Evolutionary conservation across 75 land plant genomes (phyloP).

Genomic region (Selaginella moellendorffii): DNA sequence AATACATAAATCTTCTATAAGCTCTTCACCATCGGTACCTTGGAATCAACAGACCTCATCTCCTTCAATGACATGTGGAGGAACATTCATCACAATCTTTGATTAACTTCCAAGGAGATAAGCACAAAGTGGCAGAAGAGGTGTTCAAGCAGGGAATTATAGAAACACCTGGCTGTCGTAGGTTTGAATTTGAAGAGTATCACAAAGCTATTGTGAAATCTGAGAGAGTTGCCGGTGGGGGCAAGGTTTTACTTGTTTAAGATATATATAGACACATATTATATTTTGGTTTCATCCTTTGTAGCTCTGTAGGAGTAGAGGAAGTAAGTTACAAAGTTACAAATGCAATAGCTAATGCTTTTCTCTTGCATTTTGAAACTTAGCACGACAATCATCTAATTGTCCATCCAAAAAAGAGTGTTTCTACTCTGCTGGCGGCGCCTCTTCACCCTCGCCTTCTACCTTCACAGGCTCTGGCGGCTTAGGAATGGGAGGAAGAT

Average conservation of each 20-base stretch:
- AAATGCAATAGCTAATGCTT: too few species aligned
- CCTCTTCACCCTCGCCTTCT: conserved; percentile 13
- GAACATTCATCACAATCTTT: background rate
- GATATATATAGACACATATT: too few species aligned
- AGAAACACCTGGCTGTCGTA: conserved; percentile 12
- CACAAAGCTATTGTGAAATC: conserved; percentile 15
- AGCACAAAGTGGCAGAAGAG: conserved; percentile 8
- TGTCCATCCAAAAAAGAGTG: too few species aligned
- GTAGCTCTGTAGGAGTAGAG: too few species aligned
- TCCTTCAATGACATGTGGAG: conserved; percentile 3
- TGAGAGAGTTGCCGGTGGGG: conserved; percentile 18
- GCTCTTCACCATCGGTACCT: background rate
- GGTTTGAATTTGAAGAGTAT: conserved; percentile 21
- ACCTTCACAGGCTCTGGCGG: conserved; percentile 9
- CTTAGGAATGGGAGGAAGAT: conserved; percentile 25
- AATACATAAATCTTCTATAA: conserved; percentile 9
- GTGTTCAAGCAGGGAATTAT: conserved; percentile 10
- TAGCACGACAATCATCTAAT: too few species aligned
- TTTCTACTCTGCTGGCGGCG: too few species aligned
- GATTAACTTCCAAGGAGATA: background rate
- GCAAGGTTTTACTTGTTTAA: conserved; percentile 19
- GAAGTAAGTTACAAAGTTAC: too few species aligned
- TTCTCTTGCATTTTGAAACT: too few species aligned
- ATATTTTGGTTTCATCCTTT: too few species aligned
- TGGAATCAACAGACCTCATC: background rate